These are phyloP conservation scores for Lipomyces kockii DNA, from an alignment of 805 yeast species.

Conservation along the genomic window DNA sequence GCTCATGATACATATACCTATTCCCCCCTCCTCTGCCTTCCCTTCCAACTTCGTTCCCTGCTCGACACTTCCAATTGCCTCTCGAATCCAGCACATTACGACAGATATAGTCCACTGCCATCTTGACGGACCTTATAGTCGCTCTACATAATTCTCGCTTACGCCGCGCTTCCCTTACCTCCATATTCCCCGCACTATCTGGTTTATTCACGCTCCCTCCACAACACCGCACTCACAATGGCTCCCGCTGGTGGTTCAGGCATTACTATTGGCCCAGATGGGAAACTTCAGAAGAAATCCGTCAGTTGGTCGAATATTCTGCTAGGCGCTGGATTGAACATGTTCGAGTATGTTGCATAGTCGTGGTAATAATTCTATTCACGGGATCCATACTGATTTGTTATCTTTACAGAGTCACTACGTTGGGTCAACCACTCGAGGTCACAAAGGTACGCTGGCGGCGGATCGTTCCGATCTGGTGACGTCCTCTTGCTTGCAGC, in stretches of 20 bases:
- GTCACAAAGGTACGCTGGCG: slow-evolving; percentile 58
- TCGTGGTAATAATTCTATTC: background rate
- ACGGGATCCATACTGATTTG: background rate
- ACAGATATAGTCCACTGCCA: background rate
- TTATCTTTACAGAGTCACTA: slow-evolving; percentile 59
- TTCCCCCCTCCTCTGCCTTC: background rate
- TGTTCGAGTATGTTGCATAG: slow-evolving; percentile 62
- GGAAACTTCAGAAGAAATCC: slow-evolving; percentile 68
- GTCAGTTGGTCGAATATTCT: slow-evolving; percentile 86
- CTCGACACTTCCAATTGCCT: background rate
- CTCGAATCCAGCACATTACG: background rate
- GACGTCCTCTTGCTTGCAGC: background rate
- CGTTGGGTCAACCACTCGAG: slow-evolving; percentile 96
- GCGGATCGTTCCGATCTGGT: background rate
- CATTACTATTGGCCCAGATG: slow-evolving; percentile 3
- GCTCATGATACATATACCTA: background rate
- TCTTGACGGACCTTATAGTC: background rate
- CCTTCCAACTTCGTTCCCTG: background rate
- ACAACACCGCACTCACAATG: slow-evolving; percentile 1
- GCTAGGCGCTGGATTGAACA: slow-evolving; percentile 89
- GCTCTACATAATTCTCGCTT: background rate
- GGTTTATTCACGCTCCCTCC: too few species aligned
- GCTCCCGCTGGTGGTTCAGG: slow-evolving; percentile 12
- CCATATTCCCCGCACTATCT: background rate
- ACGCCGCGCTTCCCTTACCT: background rate